phyloP scores from a whole-genome alignment of 768 basidiomycete species.

The Termitomyces sp. region DNA sequence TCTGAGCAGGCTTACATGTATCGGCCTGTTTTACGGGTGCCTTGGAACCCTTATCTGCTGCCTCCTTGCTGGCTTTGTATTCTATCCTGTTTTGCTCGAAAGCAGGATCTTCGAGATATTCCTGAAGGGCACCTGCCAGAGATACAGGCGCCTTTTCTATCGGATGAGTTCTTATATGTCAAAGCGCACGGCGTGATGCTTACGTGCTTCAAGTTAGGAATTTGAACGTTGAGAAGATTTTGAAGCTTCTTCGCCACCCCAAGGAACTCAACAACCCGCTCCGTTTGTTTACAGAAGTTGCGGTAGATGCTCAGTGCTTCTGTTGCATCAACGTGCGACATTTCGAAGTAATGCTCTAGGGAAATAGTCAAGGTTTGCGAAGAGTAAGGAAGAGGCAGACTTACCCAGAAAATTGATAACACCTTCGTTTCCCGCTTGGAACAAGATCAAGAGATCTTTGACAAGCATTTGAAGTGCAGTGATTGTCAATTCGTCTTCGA shows the following conservation, averaged over 20 bases:
- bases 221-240: slow-evolving; percentile 87
- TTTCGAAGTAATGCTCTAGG: slow-evolving; percentile 94
- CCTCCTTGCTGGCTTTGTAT: slow-evolving; percentile 78
- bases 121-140: slow-evolving; percentile 88
- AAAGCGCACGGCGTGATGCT: slow-evolving; percentile 17
- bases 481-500: slow-evolving; percentile 88
- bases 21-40: slow-evolving; percentile 17
- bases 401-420: slow-evolving; percentile 76
- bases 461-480: slow-evolving; percentile 89
- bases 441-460: slow-evolving; percentile 92
- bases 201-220: slow-evolving; percentile 91
- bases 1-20: slow-evolving; percentile 20
- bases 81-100: slow-evolving; percentile 95
- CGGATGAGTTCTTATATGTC: background rate
- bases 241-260: slow-evolving; percentile 90
- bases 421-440: slow-evolving; percentile 96
- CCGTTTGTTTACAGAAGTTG: slow-evolving; percentile 91
- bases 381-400: slow-evolving; percentile 16
- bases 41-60: slow-evolving; percentile 39
- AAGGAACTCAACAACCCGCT: slow-evolving; percentile 88
- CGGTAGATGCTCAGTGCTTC: slow-evolving; percentile 87
- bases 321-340: slow-evolving; percentile 90
- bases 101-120: slow-evolving; percentile 93
- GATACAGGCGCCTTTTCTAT: slow-evolving; percentile 82
- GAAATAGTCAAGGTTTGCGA: slow-evolving; percentile 18